Conservation (phyloP, 2,329 filamentous ascomycete species). For the Anthostomella pinea region DNA sequence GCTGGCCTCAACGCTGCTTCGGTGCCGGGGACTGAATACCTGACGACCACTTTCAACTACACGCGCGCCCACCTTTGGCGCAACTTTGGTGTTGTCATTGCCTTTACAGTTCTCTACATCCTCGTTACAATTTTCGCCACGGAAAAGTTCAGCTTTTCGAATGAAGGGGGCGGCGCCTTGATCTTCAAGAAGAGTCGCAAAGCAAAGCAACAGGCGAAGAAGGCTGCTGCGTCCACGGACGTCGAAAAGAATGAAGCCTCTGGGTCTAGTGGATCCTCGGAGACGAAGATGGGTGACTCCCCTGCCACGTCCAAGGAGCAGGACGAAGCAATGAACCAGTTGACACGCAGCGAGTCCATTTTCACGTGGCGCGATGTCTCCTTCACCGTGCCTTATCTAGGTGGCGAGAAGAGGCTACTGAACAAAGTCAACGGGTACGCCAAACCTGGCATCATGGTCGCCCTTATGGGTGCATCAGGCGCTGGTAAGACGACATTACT, state of each 20-base stretch:
- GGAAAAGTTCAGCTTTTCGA: conserved; percentile 63
- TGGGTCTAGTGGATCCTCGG: conserved; percentile 25
- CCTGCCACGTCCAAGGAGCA: conserved; percentile 20
- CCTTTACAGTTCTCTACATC: conserved; percentile 73
- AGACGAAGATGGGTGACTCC: conserved; percentile 12
- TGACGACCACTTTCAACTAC: conserved; percentile 53
- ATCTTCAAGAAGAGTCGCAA: conserved; percentile 69
- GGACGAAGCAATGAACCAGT: conserved; percentile 39
- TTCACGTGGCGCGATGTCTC: conserved; percentile 71
- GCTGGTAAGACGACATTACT: conserved; percentile 83
- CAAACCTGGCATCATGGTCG: conserved; percentile 76
- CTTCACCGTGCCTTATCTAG: conserved; percentile 69
- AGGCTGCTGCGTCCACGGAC: conserved; percentile 44
- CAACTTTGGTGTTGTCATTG: conserved; percentile 76
- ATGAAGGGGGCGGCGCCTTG: conserved; percentile 63
- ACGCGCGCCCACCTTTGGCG: conserved; percentile 62
- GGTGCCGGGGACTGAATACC: conserved; percentile 56
- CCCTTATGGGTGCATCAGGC: conserved; percentile 76
- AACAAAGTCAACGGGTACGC: conserved; percentile 73
- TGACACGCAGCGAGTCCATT: conserved; percentile 58
- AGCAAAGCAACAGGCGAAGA: conserved; percentile 51
- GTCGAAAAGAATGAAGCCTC: conserved; percentile 51
- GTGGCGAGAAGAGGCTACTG: conserved; percentile 58
- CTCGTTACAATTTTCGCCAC: conserved; percentile 67
- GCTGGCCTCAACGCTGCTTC: conserved; percentile 43